Percentiles rank a stretch among this genome's conserved stretches.
These are phyloP conservation scores for Colletotrichum sp. DNA, from an alignment of 2,329 filamentous ascomycete species.

Conservation along the genomic window DNA sequence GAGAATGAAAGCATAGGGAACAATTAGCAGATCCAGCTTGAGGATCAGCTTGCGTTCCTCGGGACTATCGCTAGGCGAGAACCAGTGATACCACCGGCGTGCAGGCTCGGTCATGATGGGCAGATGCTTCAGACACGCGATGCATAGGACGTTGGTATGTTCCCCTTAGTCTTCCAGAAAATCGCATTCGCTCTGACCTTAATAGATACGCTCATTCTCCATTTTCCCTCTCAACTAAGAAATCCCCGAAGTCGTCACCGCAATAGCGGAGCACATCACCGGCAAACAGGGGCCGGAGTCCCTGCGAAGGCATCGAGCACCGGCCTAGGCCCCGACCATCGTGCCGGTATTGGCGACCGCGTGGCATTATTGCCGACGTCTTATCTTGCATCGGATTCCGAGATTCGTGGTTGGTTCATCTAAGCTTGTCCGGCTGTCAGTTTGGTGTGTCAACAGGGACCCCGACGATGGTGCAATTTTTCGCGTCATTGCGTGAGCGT, in stretches of 20 bases:
- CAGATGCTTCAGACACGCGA: background rate
- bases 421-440: background rate
- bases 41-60: conserved; percentile 56
- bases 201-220: background rate
- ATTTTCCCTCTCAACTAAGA: too few relatives aligned
- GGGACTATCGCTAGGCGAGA: conserved; percentile 49
- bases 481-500: background rate
- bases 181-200: background rate
- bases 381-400: background rate
- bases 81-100: conserved; percentile 43
- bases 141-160: rapidly evolving
- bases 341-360: background rate
- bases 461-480: conserved; percentile 2
- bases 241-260: background rate
- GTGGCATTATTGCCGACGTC: background rate
- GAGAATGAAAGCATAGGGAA: conserved; percentile 59
- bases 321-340: background rate
- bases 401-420: background rate
- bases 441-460: background rate
- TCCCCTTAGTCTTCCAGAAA: background rate
- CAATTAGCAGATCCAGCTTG: conserved; percentile 60
- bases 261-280: conserved; percentile 6
- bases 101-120: background rate
- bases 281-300: background rate
- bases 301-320: background rate